Base-by-base conservation (phyloP, 192 early-diverging fungal species). In the Jimgerdemannia flammicorona region DNA sequence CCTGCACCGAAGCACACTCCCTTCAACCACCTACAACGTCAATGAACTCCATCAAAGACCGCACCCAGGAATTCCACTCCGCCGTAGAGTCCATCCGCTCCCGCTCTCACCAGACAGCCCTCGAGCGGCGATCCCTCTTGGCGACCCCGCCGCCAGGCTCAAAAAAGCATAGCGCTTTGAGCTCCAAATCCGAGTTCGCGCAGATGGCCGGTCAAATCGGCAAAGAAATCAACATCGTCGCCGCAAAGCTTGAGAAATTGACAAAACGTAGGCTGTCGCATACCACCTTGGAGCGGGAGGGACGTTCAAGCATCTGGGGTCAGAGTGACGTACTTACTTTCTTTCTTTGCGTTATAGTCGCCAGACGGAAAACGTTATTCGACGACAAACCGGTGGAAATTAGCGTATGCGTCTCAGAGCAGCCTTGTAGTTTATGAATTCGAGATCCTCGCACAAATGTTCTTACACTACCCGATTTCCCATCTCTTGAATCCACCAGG, bases 321-420 rank as follows among this genome's bases (percentile, higher is more conserved):
- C 29, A 29, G 29, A 29, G 29, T 29, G 29, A 29, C 29, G 1
- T 29, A 29, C 29, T 29, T 29, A 29, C 29, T 39, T 11, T 66
- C 64, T n/a, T 17, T 54, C 18, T 40, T 67, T 14, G 64, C 8
- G 63, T 66, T 14, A 66, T 80, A 83, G 87, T 99, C 76, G 98
- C 98, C n/a, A 96, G 96, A 71, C 85, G 95, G 69, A 96, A 96
- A 81, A 95, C 97, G 3, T 83, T 99, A 73, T 99, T 99, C 76
- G 97, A 99, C 81, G 98, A 99, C 85, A 91, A 91, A 78, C 95
- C 97, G 10, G 88, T 91, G 7, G 97, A 99, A 76, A 98, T 99
- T 74, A 96, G 94, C 73, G 89, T 91, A 88, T 44, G 85, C 64
- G 73, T 49, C 18, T 44, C 41, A 63, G 39, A 9, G 99, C 73